Base-by-base conservation (phyloP, 2,329 filamentous ascomycete genomes). In the Massarina eburnea region DNA sequence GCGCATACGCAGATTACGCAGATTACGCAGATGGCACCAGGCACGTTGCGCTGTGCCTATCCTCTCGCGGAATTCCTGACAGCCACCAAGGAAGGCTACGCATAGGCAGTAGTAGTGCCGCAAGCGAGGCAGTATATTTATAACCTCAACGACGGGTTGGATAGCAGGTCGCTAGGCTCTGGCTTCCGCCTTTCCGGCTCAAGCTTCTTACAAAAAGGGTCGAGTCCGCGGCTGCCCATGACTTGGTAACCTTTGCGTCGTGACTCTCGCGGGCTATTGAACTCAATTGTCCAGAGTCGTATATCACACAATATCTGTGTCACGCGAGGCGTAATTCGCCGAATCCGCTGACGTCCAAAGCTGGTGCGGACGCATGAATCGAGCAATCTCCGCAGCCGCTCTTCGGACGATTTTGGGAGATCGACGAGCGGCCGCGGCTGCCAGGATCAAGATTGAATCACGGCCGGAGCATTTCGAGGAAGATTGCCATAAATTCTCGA, bases 361-460 rank as follows among this genome's bases (percentile, higher is more conserved):
- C 45, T 40, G 37, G 48, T 24, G 32, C 55, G 41, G 43, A 48
- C 47, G 46, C 51, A 57, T 52, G 49, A 57, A 45, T 57, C 52
- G 51, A 32, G 52, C 58, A 59, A 64, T 59, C 51, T 59, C 53
- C 53, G 55, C 49, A 51, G 53, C 45, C 49, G 52, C 51, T 55
- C 53, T 46, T 67, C 66, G 64, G 66, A 58, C 59, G 65, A 55
- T 70, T 68, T 66, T 60, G 59, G 52, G 51, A 55, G 64, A 70
- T 68, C 66, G 48, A 59, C 56, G 40, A 59, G n/a, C n/a, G n/a
- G n/a, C n/a, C n/a, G n/a, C 58, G 56, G 59, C 55, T 54, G 61
- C 59, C 57, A 58, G 53, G 61, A 59, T 64, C 59, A 55, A 57
- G 58, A 57, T 56, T 55, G n/a, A n/a, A 60, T 52, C 55, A 59